Percentiles rank a stretch among this genome's conserved stretches.
Evolutionary conservation across 306 rosid species (phyloP).

Genomic region (Lagenaria siceraria): DNA sequence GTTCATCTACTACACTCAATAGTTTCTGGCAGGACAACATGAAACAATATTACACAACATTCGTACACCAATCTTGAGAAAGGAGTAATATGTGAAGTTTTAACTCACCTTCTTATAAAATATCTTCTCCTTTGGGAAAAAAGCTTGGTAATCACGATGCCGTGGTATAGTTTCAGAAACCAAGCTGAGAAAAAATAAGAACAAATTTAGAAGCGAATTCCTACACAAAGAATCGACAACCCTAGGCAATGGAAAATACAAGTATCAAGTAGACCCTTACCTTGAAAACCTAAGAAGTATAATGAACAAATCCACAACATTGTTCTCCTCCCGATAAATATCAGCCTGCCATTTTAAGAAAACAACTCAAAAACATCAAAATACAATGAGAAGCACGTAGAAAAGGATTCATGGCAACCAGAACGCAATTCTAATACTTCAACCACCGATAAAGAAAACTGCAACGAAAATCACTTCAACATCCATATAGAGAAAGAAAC

Average conservation of each 20-base stretch:
- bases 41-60: conserved; percentile 11
- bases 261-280: conserved; percentile 20
- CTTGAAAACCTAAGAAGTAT: conserved; percentile 87
- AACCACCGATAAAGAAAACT: not conserved
- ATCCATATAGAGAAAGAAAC: not conserved
- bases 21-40: conserved; percentile 37
- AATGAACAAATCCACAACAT: conserved; percentile 76
- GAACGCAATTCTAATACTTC: not conserved
- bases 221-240: not conserved
- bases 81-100: not conserved
- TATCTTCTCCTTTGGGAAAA: conserved; percentile 42
- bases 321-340: conserved; percentile 71
- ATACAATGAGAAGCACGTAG: not conserved
- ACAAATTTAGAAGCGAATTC: not conserved
- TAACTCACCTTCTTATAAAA: conserved; percentile 58
- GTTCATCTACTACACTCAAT: conserved; percentile 48
- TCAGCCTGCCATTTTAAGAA: conserved; percentile 39
- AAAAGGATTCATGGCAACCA: not conserved
- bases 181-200: conserved; percentile 45
- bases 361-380: not conserved
- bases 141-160: conserved; percentile 66
- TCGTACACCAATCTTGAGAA: not conserved
- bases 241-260: not conserved
- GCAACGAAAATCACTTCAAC: not conserved
- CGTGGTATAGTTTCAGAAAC: conserved; percentile 84